Evolutionary conservation across 306 rosid genomes (phyloP).

Genomic region (Cicer arietinum): DNA sequence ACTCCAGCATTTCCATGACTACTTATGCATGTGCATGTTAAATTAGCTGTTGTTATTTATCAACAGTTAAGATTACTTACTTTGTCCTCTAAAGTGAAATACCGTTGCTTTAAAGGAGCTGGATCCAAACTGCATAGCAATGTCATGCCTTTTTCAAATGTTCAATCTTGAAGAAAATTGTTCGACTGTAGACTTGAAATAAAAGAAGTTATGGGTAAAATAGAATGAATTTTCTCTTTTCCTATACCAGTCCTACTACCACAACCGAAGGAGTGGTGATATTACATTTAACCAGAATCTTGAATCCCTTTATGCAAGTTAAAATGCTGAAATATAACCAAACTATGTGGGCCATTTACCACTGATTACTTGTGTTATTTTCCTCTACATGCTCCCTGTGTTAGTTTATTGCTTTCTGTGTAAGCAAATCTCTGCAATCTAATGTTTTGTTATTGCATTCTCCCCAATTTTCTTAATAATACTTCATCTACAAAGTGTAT

Average conservation of each 20-base stretch:
- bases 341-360: slow-evolving; percentile 11
- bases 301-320: slow-evolving; percentile 21
- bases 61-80: not conserved
- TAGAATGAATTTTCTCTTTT: slow-evolving; percentile 25
- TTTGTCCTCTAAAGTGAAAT: not conserved
- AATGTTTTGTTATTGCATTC: slow-evolving; percentile 37
- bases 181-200: not conserved
- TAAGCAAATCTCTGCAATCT: slow-evolving; percentile 23
- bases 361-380: not conserved
- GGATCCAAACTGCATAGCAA: slow-evolving; percentile 1
- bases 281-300: slow-evolving; percentile 30
- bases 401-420: slow-evolving; percentile 2
- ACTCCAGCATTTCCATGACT: not conserved
- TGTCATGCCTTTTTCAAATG: slow-evolving; percentile 25
- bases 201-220: slow-evolving; percentile 9
- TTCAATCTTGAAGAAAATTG: slow-evolving; percentile 24
- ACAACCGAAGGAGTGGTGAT: slow-evolving; percentile 16
- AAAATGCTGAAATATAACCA: slow-evolving; percentile 25
- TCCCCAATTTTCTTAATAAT: slow-evolving; percentile 31
- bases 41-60: not conserved
- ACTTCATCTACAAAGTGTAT: slow-evolving; percentile 4
- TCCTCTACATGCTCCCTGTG: slow-evolving; percentile 15
- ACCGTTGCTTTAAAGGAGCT: not conserved
- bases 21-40: not conserved
- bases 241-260: slow-evolving; percentile 8